Evolutionary conservation across 2,329 filamentous ascomycete species (phyloP), one percentile per base, ranked within the genome.

Genomic region (Scedosporium minutisporum): DNA sequence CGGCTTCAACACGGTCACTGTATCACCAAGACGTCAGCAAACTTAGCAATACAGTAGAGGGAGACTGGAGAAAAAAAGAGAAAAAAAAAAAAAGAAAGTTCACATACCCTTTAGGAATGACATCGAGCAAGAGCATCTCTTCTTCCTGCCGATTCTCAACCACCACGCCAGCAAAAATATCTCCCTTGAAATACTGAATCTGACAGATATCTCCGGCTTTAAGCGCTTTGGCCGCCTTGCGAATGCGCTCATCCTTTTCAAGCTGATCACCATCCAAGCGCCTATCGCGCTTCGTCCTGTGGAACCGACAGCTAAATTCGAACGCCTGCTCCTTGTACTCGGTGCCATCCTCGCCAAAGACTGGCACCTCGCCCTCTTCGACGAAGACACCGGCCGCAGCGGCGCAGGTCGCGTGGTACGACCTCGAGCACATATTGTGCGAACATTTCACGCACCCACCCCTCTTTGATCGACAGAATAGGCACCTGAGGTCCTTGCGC

Each of bases 391-490:
- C 95, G 42, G 93, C 93, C 23, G 93, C 87, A 6, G 92, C 88
- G 2, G 95, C 95, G 72, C 95, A 99, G 1, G 93, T 97, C 16
- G 93, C 90, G 72, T 99, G 95, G 75, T 97, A 99, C 7, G 93
- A 89, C 66, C 95, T 83, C 3, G 91, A 89, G 70, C 95, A 99
- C 73, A 96, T 97, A 78, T 93, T 93, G 68, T 91, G 88, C 1
- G 91, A 96, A 75, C 95, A 99, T 74, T 97, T 93, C 77, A 99
- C 96, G 76, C 93, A 97, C 16, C 91, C 91, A n/a, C 95, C 95
- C 63, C 89, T 90, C 74, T 95, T 96, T 38, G 92, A 96, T 41
- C 93, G 90, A 72, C 95, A 99, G 76, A 91, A 96, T 65, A 96
- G 86, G 74, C 95, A 99, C 74, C 96, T 96, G 67, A 97, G 86